These are phyloP conservation scores for Tricholoma sp. DNA, from an alignment of 768 basidiomycete species.

Conservation along the genomic window DNA sequence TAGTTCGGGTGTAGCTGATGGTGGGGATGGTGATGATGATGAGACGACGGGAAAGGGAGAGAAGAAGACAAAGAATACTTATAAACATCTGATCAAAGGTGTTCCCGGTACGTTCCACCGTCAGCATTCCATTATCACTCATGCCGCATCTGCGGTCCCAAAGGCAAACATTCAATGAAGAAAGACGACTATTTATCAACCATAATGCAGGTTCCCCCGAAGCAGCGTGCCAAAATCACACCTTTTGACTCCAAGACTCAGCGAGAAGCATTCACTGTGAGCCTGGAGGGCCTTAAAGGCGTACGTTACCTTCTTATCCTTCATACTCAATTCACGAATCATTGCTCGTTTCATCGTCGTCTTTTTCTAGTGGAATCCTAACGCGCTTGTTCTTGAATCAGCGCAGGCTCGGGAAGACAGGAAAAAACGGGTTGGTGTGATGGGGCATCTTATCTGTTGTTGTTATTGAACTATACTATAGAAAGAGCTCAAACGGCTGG, in stretches of 20 bases:
- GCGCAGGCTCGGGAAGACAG: constrained; percentile 74
- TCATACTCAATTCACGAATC: background rate
- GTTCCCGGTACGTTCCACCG: constrained; percentile 52
- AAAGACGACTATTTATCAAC: constrained; percentile 69
- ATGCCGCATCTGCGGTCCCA: constrained; percentile 4
- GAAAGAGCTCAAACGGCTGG: constrained; percentile 71
- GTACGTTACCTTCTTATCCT: constrained; percentile 36
- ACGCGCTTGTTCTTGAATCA: constrained; percentile 56
- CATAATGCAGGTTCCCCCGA: constrained; percentile 65
- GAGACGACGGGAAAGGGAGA: constrained; percentile 48
- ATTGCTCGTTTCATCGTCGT: background rate
- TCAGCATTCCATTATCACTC: constrained; percentile 5
- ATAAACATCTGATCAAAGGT: constrained; percentile 72
- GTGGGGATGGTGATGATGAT: constrained; percentile 50
- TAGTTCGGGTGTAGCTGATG: constrained; percentile 32
- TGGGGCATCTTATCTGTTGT: background rate
- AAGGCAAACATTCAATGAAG: constrained; percentile 77
- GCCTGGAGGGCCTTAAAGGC: constrained; percentile 67
- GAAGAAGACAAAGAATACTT: constrained; percentile 75
- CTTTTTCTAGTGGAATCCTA: constrained; percentile 57
- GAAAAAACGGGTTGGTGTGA: constrained; percentile 61
- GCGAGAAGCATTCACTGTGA: constrained; percentile 68
- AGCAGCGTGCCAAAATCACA: constrained; percentile 58
- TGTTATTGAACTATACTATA: constrained; percentile 19
- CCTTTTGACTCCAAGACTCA: constrained; percentile 65